Percentiles rank a stretch among this genome's conserved stretches.
phyloP scores from a whole-genome alignment of 495 filamentous ascomycete genomes.

The Delitschia confertaspora region DNA sequence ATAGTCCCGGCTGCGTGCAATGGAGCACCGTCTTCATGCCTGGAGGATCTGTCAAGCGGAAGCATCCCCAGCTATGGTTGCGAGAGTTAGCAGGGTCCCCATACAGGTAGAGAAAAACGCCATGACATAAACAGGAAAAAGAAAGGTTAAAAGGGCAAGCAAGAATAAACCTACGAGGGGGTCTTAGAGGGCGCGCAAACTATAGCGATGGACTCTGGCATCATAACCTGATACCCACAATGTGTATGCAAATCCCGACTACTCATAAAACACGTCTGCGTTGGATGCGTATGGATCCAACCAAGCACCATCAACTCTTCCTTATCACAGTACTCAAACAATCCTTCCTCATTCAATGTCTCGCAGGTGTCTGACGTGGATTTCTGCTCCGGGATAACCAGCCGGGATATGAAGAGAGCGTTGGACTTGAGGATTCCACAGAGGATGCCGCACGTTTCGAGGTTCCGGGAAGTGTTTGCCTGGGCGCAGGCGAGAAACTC shows the following conservation, averaged over 20 bases:
- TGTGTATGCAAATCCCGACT: slow-evolving; percentile 90
- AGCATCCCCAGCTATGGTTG: slow-evolving; percentile 72
- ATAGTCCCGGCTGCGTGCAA: slow-evolving; percentile 66
- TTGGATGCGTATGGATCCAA: slow-evolving; percentile 97
- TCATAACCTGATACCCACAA: slow-evolving; percentile 83
- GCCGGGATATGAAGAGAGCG: slow-evolving; percentile 77
- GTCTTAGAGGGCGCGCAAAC: slow-evolving; percentile 81
- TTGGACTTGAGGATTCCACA: slow-evolving; percentile 87
- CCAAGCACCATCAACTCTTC: slow-evolving; percentile 84
- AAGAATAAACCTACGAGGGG: slow-evolving; percentile 53
- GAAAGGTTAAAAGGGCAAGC: background rate
- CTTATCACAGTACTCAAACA: slow-evolving; percentile 79
- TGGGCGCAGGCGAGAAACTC: slow-evolving; percentile 63
- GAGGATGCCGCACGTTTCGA: slow-evolving; percentile 92
- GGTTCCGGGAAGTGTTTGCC: slow-evolving; percentile 65
- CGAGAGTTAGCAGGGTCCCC: background rate
- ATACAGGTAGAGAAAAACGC: slow-evolving; percentile 16
- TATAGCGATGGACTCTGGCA: slow-evolving; percentile 91
- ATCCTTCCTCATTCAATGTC: slow-evolving; percentile 69
- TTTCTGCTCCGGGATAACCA: slow-evolving; percentile 86
- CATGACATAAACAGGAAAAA: background rate
- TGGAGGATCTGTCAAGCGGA: slow-evolving; percentile 86
- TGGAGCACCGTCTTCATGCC: slow-evolving; percentile 69
- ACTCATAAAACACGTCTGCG: slow-evolving; percentile 97
- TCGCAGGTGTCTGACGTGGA: slow-evolving; percentile 90